These are phyloP conservation scores for Zasmidium cellare DNA, from an alignment of 2,329 filamentous ascomycete species.

Conservation along the genomic window DNA sequence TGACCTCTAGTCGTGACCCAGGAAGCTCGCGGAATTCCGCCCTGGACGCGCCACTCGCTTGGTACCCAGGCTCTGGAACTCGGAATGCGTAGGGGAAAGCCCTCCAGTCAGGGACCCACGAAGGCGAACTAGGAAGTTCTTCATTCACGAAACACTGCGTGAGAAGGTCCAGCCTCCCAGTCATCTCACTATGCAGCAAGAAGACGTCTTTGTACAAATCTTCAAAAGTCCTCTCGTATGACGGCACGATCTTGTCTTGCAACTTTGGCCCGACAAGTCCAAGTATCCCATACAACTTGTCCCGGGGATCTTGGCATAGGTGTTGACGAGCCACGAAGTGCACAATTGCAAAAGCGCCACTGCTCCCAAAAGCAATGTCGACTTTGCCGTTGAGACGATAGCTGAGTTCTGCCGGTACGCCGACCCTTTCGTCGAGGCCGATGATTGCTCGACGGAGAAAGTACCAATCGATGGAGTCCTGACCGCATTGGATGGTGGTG, in stretches of 20 bases:
- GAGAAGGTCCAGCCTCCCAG: neutral
- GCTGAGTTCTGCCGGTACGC: neutral
- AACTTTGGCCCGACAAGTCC: neutral
- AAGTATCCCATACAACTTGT: neutral
- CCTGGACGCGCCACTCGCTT: neutral
- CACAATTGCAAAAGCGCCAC: neutral
- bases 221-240: neutral
- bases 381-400: neutral
- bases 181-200: neutral
- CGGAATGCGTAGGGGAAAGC: neutral
- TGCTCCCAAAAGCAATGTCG: neutral
- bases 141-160: neutral
- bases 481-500: neutral
- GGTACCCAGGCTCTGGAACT: neutral
- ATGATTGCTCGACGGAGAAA: neutral
- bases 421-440: neutral
- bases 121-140: neutral
- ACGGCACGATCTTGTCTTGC: neutral
- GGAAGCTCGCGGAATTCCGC: neutral
- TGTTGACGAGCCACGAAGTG: neutral
- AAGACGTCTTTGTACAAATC: neutral
- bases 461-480: neutral
- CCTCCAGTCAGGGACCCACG: constrained; percentile 5
- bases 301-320: neutral
- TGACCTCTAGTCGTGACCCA: neutral